Evolutionary conservation across 1,139 yeast species (phyloP).

Genomic region (Oligophagozyma castellii): DNA sequence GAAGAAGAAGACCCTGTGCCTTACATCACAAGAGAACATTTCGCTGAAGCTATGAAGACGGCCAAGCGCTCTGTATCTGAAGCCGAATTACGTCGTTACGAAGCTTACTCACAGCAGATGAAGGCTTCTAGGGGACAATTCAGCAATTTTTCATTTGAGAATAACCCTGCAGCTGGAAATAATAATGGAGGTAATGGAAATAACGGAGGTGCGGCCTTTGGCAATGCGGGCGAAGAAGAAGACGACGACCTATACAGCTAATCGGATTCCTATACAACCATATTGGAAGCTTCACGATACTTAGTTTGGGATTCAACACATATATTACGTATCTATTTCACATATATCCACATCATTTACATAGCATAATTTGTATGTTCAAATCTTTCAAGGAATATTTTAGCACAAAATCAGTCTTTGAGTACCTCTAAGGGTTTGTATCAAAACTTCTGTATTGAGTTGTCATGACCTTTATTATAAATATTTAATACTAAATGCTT

Average conservation of each 20-base stretch:
- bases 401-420: no score
- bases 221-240: slow-evolving; percentile 60
- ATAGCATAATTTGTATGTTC: no score
- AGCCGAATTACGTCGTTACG: slow-evolving; percentile 96
- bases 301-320: no score
- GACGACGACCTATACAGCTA: slow-evolving; percentile 90
- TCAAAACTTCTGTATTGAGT: no score
- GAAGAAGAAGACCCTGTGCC: slow-evolving; percentile 89
- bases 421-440: no score
- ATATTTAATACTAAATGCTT: no score
- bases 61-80: slow-evolving; percentile 96
- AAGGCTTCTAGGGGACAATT: slow-evolving; percentile 92
- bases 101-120: slow-evolving; percentile 94
- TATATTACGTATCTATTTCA: no score
- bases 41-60: slow-evolving; percentile 99
- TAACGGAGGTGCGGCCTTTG: slow-evolving; percentile 31
- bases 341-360: no score
- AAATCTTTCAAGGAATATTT: no score
- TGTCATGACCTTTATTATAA: no score
- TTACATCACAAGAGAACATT: slow-evolving; percentile 79
- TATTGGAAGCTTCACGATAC: no score
- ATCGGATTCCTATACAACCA: slow-evolving; percentile 6
- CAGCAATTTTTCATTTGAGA: slow-evolving; percentile 40
- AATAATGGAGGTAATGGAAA: slow-evolving; percentile 10
- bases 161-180: slow-evolving; percentile 21